These are phyloP conservation scores for Pyrenochaeta sp. DNA, from an alignment of 2,329 filamentous ascomycete species.

Conservation along the genomic window DNA sequence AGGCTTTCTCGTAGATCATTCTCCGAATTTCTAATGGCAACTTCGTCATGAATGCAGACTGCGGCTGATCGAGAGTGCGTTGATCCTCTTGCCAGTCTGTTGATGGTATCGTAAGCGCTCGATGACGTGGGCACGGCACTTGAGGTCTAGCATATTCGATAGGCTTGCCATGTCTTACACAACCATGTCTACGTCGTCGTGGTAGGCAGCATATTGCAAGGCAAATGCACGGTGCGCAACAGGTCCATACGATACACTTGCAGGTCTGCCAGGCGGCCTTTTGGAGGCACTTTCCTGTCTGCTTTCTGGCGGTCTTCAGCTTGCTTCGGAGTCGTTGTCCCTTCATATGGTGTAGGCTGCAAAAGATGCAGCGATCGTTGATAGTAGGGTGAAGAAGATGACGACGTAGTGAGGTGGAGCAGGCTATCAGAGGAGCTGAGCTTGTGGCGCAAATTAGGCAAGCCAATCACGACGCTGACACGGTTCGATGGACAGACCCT, in stretches of 20 bases:
- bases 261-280: constrained; percentile 16
- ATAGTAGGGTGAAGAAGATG: background rate
- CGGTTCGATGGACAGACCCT: background rate
- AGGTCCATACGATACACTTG: constrained; percentile 24
- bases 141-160: constrained; percentile 8
- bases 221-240: constrained; percentile 27
- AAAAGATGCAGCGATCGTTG: background rate
- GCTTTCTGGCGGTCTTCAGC: constrained; percentile 16
- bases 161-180: background rate
- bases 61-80: constrained; percentile 20
- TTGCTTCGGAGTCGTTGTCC: constrained; percentile 9
- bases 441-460: background rate
- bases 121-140: constrained; percentile 24
- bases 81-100: constrained; percentile 15
- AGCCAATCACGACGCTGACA: background rate
- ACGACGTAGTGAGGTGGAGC: background rate
- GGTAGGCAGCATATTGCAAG: constrained; percentile 18
- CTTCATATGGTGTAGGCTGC: constrained; percentile 4
- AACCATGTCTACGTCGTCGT: background rate
- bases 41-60: constrained; percentile 27
- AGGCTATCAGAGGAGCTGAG: background rate
- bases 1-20: constrained; percentile 24
- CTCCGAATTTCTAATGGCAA: constrained; percentile 32
- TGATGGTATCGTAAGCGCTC: constrained; percentile 21
- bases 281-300: constrained; percentile 12